A percentile compares a stretch with the other conserved stretches of the same genome.
Conservation (phyloP, 495 filamentous ascomycete genomes). For the Hyaloscypha finlandica region DNA sequence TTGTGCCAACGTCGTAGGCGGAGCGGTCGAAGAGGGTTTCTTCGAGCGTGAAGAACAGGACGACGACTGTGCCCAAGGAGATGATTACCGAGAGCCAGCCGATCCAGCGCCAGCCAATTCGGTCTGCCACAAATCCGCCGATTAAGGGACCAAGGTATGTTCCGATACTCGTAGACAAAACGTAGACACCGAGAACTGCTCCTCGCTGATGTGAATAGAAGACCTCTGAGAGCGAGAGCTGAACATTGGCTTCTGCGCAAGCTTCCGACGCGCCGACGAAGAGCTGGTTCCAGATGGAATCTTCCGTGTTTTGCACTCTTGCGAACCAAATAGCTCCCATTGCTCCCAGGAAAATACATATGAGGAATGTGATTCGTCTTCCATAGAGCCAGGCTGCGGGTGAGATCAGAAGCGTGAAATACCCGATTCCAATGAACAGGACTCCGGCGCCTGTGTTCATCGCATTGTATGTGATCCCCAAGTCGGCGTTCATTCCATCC, state of each 20-base stretch:
- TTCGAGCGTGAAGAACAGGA: conserved; percentile 58
- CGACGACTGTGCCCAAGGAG: conserved; percentile 60
- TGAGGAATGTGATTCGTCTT: conserved; percentile 20
- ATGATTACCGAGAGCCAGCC: conserved; percentile 82
- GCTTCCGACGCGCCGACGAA: conserved; percentile 22
- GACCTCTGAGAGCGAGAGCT: conserved; percentile 21
- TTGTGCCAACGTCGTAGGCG: conserved; percentile 6
- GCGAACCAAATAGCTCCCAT: conserved; percentile 24
- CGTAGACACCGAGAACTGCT: conserved; percentile 17
- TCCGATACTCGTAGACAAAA: conserved; percentile 47
- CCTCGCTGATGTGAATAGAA: conserved; percentile 22
- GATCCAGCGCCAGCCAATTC: conserved; percentile 78
- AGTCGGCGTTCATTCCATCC: conserved; percentile 18
- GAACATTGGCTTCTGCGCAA: conserved; percentile 20
- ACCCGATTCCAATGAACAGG: conserved; percentile 21
- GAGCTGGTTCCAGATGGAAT: conserved; percentile 22
- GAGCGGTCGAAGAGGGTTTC: conserved; percentile 21
- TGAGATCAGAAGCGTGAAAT: conserved; percentile 11
- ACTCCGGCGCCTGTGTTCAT: conserved; percentile 24
- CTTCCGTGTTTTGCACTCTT: conserved; percentile 5
- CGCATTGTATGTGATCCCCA: conserved; percentile 9
- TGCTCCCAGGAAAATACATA: conserved; percentile 14
- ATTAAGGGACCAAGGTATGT: conserved; percentile 79
- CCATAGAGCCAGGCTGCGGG: conserved; percentile 21
- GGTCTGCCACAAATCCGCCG: conserved; percentile 65